phyloP scores from a whole-genome alignment of 2,329 filamentous ascomycete species.

The Fusarium guadeloupense region DNA sequence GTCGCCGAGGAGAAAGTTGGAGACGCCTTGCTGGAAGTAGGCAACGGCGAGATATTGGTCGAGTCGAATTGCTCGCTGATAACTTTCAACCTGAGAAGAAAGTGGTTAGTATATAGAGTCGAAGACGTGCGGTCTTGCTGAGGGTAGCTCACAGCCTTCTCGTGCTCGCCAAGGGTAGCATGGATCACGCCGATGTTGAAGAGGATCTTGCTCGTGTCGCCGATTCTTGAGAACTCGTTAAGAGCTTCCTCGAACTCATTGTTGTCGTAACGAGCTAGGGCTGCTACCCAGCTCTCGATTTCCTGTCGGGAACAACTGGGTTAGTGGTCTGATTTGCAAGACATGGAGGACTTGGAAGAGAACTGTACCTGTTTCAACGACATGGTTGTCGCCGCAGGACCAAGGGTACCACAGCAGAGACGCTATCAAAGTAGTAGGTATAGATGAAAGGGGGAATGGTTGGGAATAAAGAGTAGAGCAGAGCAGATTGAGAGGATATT shows the following conservation, averaged over 20 bases:
- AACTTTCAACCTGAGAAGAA: constrained; percentile 80
- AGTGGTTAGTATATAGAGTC: constrained; percentile 20
- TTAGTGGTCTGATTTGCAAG: constrained; percentile 28
- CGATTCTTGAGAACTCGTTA: constrained; percentile 82
- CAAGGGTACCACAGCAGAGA: constrained; percentile 33
- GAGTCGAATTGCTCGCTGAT: constrained; percentile 87
- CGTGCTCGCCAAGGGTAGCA: constrained; percentile 94
- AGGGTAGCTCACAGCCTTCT: constrained; percentile 79
- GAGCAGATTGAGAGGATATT: constrained; percentile 13
- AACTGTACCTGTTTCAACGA: constrained; percentile 68
- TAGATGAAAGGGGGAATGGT: constrained; percentile 3
- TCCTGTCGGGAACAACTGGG: constrained; percentile 66
- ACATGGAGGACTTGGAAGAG: background rate
- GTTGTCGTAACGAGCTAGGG: constrained; percentile 91
- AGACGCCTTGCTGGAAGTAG: constrained; percentile 98
- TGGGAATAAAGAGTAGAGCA: constrained; percentile 13
- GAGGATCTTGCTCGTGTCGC: constrained; percentile 96
- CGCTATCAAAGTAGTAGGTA: background rate
- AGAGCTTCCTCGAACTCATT: constrained; percentile 95
- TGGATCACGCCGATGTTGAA: constrained; percentile 99
- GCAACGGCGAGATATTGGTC: constrained; percentile 97
- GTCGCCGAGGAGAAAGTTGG: constrained; percentile 95
- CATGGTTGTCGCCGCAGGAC: constrained; percentile 54
- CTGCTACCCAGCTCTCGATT: constrained; percentile 98
- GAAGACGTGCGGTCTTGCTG: background rate